Evolutionary conservation across 2,329 filamentous ascomycete species (phyloP).

Genomic region (Myriosclerotinia scirpicola): DNA sequence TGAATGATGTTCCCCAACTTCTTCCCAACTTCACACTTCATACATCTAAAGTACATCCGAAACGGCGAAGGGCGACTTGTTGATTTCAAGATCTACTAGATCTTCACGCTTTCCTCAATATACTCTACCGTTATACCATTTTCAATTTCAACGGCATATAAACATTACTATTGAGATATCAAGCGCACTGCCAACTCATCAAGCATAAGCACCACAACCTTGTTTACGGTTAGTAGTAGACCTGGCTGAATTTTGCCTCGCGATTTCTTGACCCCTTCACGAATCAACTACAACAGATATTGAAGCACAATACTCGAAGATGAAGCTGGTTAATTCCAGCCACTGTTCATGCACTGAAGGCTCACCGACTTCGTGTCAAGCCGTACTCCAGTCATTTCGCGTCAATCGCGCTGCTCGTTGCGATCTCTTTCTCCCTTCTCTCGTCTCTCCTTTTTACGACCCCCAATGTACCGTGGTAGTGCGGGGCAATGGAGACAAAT

Average conservation of each 20-base stretch:
- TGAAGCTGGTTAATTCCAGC: slow-evolving; percentile 34
- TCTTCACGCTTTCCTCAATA: slow-evolving; percentile 37
- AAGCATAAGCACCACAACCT: slow-evolving; percentile 49
- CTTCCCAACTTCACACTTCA: background rate
- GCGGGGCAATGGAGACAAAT: slow-evolving; percentile 35
- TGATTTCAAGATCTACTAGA: slow-evolving; percentile 25
- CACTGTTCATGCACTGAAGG: slow-evolving; percentile 41
- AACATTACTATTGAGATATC: slow-evolving; percentile 44
- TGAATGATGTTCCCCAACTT: background rate
- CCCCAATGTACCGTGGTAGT: slow-evolving; percentile 34
- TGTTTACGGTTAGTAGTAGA: slow-evolving; percentile 39
- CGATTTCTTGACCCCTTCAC: slow-evolving; percentile 32
- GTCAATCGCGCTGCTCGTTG: slow-evolving; percentile 34
- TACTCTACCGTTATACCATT: slow-evolving; percentile 41
- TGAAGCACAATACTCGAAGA: slow-evolving; percentile 30
- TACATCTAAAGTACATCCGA: slow-evolving; percentile 7
- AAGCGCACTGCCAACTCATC: slow-evolving; percentile 47
- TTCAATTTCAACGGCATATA: slow-evolving; percentile 48
- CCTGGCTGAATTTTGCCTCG: slow-evolving; percentile 35
- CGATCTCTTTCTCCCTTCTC: slow-evolving; percentile 12
- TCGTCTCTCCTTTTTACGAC: slow-evolving; percentile 2
- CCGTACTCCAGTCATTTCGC: slow-evolving; percentile 41
- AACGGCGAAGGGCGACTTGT: background rate
- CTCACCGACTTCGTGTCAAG: slow-evolving; percentile 44
- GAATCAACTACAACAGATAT: slow-evolving; percentile 25